These are phyloP conservation scores for Artemisia annua DNA, from an alignment of 129 eudicot species.

Conservation along the genomic window DNA sequence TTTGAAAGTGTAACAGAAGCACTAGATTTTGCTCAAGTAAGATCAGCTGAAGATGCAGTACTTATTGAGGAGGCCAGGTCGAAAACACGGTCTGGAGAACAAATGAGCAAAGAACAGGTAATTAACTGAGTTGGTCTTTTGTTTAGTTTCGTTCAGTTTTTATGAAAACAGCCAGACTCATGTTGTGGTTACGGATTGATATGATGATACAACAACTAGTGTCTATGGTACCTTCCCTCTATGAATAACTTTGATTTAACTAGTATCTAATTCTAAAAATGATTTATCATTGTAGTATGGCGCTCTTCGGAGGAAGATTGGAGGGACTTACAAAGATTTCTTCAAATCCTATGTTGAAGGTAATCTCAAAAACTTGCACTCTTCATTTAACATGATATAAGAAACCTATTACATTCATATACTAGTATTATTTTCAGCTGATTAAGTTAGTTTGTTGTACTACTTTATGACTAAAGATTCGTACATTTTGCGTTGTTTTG, in stretches of 20 bases:
- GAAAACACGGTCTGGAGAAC: constrained; percentile 70
- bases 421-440: neutral
- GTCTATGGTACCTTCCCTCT: neutral
- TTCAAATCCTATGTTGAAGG: constrained; percentile 98
- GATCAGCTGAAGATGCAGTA: constrained; percentile 86
- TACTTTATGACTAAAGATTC: too few relatives aligned
- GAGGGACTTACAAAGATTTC: constrained; percentile 97
- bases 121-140: neutral
- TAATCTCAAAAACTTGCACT: constrained; percentile 20
- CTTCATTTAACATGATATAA: neutral
- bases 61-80: constrained; percentile 83
- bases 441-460: neutral
- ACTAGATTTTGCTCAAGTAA: constrained; percentile 86
- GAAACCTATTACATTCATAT: neutral
- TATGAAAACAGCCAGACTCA: too few relatives aligned
- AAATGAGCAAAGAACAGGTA: constrained; percentile 86
- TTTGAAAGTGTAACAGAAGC: constrained; percentile 91
- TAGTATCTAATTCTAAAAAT: neutral
- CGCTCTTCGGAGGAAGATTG: constrained; percentile 97
- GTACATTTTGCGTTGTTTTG: too few relatives aligned
- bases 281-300: constrained; percentile 62
- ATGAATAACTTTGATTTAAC: neutral
- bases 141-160: too few relatives aligned
- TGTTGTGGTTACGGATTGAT: too few relatives aligned
- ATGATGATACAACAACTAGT: too few relatives aligned